Conservation (phyloP, 2,329 filamentous ascomycete species). For the Lecanicillium sp. region DNA sequence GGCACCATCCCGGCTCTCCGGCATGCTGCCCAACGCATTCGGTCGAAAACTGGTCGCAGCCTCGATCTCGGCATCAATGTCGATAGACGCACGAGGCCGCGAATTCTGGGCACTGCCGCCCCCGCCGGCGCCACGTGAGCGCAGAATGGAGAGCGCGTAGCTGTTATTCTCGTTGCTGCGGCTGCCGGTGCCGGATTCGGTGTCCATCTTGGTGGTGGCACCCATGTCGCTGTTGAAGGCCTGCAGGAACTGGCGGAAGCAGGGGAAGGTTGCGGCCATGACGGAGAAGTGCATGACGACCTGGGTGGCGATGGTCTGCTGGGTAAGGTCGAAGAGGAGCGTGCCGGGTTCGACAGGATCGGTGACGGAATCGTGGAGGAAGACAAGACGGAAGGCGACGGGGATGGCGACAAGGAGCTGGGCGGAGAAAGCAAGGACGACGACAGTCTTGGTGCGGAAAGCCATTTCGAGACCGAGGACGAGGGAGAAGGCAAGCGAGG, state of each 20-base stretch:
- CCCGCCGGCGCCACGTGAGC: background rate
- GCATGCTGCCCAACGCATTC: background rate
- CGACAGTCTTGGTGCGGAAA: conserved; percentile 15
- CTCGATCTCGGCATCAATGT: conserved; percentile 7
- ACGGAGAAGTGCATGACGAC: conserved; percentile 19
- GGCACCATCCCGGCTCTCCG: no score
- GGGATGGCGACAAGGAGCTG: conserved; percentile 17
- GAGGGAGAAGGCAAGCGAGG: conserved; percentile 14
- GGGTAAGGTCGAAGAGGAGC: conserved; percentile 6
- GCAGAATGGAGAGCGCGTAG: conserved; percentile 14
- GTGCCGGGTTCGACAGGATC: background rate
- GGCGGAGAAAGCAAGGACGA: conserved; percentile 17
- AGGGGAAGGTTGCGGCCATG: conserved; percentile 19
- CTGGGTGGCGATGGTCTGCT: conserved; percentile 14
- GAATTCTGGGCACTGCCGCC: background rate
- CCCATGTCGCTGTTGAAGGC: conserved; percentile 17
- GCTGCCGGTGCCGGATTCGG: conserved; percentile 9
- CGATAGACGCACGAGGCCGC: conserved; percentile 1
- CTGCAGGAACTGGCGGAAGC: conserved; percentile 18
- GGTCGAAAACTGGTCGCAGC: background rate
- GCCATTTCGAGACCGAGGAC: conserved; percentile 17
- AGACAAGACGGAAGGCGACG: conserved; percentile 13
- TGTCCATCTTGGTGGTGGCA: conserved; percentile 16
- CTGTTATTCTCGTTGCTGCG: conserved; percentile 6
- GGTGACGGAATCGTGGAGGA: conserved; percentile 7